A percentile compares a stretch with the other conserved stretches of the same genome.
These are phyloP conservation scores for Tuber magnatum DNA, from an alignment of 495 filamentous ascomycete species.

Conservation along the genomic window DNA sequence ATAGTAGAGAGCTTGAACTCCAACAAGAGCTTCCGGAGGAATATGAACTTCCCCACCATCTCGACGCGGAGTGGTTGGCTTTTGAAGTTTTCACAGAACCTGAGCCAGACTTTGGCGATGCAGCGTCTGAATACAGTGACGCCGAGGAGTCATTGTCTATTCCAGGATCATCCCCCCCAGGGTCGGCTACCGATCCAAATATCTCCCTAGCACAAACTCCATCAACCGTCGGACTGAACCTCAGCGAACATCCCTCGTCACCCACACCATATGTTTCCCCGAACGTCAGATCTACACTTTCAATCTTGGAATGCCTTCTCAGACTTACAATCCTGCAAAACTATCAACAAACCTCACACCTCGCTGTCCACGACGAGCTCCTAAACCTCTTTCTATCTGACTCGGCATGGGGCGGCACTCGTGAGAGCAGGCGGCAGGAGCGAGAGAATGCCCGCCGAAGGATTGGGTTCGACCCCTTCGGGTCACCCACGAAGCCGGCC, in stretches of 20 bases:
- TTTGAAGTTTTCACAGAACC: conserved; percentile 76
- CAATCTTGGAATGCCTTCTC: conserved; percentile 86
- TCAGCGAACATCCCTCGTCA: conserved; percentile 19
- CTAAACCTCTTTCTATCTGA: conserved; percentile 85
- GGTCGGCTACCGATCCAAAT: neutral
- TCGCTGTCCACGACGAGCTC: conserved; percentile 89
- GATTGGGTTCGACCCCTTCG: conserved; percentile 82
- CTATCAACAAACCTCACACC: conserved; percentile 87
- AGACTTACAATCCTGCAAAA: conserved; percentile 91
- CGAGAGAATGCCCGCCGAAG: conserved; percentile 62
- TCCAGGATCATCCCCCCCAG: neutral
- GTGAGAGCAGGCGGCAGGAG: conserved; percentile 62
- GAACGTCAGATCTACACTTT: conserved; percentile 71
- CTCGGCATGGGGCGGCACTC: conserved; percentile 64
- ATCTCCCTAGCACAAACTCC: conserved; percentile 9
- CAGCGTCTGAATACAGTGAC: conserved; percentile 34
- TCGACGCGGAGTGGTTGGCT: conserved; percentile 94
- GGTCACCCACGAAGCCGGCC: conserved; percentile 19
- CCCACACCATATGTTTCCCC: conserved; percentile 35
- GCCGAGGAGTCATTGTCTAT: conserved; percentile 21
- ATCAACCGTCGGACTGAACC: neutral
- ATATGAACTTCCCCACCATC: conserved; percentile 58
- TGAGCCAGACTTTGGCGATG: conserved; percentile 51
- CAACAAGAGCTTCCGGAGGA: conserved; percentile 31
- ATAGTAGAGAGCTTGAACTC: neutral